Base-by-base conservation (phyloP, 2,329 filamentous ascomycete species). In the Penicillium crustosum region DNA sequence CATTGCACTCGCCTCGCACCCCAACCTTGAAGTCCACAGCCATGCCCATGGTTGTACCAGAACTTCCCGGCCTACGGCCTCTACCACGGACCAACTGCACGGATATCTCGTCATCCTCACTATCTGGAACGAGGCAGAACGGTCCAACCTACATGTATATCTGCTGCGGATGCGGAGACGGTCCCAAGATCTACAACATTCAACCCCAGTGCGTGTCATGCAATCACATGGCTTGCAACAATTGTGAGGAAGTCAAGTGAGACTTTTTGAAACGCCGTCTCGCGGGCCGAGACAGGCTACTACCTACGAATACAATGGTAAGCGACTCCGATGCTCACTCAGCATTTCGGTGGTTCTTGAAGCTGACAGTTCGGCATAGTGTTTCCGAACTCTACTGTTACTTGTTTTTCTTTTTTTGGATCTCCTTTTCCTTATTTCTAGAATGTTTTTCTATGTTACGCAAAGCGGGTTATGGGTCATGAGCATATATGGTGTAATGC, bases 91-190 rank as follows among this genome's bases (percentile, higher is more conserved):
- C 23, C 31, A 19, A 45, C 17, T 51, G n/a, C 41, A 45, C 53
- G 27, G 25, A 7, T 7, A 33, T 36, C 45, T 55, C 52, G 10
- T 9, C 42, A 15, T 9, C 47, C 39, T 39, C 49, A 54, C 51
- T 47, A 55, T 10, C 41, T 48, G 49, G 27, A 49, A 43, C 21
- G 17, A 59, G 57, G 9, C 36, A 49, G 43, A 59, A 64, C 49
- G 39, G 49, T 25, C 29, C 59, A 1, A 68, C 65, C 10, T 60
- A 68, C 51, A 64, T 74, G 60, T 78, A 75, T 45, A 67, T 73
- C 54, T 78, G 75, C 65, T 78, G 75, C 68, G 2, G 58, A 5
- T 78, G 75, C 58, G 39, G 66, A 1, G 75, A 77, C 42, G 75
- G 75, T 0, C 75, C 75, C 0, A 77, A 77, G 51, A 60, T 75